Evolutionary conservation across 257 asterid genomes (phyloP).

Genomic region (Schizonepeta tenuifolia): DNA sequence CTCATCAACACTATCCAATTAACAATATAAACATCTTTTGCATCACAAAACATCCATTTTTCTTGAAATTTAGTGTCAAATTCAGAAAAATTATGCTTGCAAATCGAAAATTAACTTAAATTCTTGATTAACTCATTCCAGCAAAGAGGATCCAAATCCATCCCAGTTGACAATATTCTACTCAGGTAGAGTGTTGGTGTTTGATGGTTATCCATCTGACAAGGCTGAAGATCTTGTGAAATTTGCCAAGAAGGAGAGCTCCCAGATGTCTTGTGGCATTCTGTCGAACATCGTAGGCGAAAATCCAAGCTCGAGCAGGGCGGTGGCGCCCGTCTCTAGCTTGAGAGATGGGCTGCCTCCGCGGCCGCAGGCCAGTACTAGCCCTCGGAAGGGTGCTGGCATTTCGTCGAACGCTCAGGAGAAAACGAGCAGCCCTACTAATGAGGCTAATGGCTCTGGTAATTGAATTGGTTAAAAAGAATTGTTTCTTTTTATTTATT

Average conservation of each 20-base stretch:
- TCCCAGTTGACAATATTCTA: slow-evolving; percentile 77
- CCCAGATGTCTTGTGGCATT: slow-evolving; percentile 38
- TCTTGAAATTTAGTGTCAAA: background rate
- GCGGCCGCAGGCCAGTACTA: slow-evolving; percentile 25
- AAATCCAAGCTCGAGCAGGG: slow-evolving; percentile 26
- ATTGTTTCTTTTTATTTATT: background rate
- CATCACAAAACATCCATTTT: background rate
- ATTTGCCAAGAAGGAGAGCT: slow-evolving; percentile 54
- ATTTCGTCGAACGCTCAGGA: slow-evolving; percentile 33
- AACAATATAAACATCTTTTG: background rate
- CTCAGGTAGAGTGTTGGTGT: slow-evolving; percentile 63
- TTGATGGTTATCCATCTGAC: slow-evolving; percentile 59
- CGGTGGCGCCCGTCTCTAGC: slow-evolving; percentile 31
- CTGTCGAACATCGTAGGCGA: slow-evolving; percentile 25
- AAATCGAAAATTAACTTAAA: background rate
- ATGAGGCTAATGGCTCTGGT: slow-evolving; percentile 51
- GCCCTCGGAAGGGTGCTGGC: slow-evolving; percentile 31
- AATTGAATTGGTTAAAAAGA: background rate
- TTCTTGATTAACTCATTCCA: slow-evolving; percentile 32
- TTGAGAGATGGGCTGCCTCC: slow-evolving; percentile 41
- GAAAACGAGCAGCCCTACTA: slow-evolving; percentile 1
- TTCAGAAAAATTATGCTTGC: background rate
- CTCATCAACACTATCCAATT: background rate
- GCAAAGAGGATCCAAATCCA: slow-evolving; percentile 47
- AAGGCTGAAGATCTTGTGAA: slow-evolving; percentile 55